Evolutionary conservation across 495 filamentous ascomycete species (phyloP).

Genomic region (Aspergillus cristatus): DNA sequence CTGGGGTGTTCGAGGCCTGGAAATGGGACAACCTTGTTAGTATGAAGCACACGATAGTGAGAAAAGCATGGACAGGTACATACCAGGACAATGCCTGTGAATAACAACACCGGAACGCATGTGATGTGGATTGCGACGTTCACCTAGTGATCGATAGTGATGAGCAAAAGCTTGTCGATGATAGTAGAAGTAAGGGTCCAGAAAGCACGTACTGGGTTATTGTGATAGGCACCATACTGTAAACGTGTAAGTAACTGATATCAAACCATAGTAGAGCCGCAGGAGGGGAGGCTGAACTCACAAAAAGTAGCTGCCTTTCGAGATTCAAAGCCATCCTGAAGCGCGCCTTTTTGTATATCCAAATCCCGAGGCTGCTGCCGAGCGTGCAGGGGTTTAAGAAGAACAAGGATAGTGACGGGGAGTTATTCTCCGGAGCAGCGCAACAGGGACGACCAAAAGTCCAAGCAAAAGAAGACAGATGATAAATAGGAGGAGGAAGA

Average conservation of each 20-base stretch:
- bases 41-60: conserved; percentile 5
- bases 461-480: background rate
- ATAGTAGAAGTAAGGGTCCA: background rate
- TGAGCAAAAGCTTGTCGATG: too few relatives aligned
- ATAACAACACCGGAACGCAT: conserved; percentile 77
- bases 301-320: conserved; percentile 71
- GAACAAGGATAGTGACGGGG: conserved; percentile 1
- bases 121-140: conserved; percentile 86
- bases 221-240: conserved; percentile 94
- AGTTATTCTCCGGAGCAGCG: too few relatives aligned
- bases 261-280: conserved; percentile 1
- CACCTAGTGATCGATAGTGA: conserved; percentile 32
- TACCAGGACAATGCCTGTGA: conserved; percentile 75
- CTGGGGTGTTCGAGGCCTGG: conserved; percentile 69
- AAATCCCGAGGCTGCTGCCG: background rate
- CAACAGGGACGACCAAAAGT: too few relatives aligned
- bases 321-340: conserved; percentile 61
- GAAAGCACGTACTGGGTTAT: conserved; percentile 53
- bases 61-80: too few relatives aligned
- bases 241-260: conserved; percentile 12
- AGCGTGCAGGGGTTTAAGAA: too few relatives aligned
- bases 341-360: too few relatives aligned
- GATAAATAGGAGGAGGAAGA: background rate
- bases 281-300: conserved; percentile 46
- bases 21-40: conserved; percentile 5